A percentile compares a stretch with the other conserved stretches of the same genome.
Evolutionary conservation across 371 early-diverging fungal genomes (phyloP).

Genomic region (Mortierella sp.): DNA sequence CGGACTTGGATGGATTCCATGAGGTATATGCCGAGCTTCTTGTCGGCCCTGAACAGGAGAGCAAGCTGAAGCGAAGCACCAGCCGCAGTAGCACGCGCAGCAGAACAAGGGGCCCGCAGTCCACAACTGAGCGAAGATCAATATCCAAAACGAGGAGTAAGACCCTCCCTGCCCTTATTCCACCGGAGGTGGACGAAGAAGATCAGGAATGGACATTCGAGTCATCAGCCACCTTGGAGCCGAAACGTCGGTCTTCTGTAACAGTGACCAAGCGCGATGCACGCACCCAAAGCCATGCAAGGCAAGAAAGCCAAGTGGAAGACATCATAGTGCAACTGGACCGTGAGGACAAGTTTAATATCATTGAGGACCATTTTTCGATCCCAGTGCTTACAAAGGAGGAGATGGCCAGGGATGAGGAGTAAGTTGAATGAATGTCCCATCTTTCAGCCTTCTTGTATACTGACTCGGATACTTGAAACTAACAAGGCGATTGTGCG

Average conservation of each 20-base stretch:
- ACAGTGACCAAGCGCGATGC: slow-evolving; percentile 19
- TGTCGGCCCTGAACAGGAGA: background rate
- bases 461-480: too few species aligned
- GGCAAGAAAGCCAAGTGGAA: slow-evolving; percentile 30
- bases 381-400: slow-evolving; percentile 58
- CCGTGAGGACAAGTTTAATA: slow-evolving; percentile 51
- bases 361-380: slow-evolving; percentile 75
- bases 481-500: too few species aligned
- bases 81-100: background rate
- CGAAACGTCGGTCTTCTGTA: slow-evolving; percentile 6
- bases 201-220: too few species aligned
- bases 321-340: slow-evolving; percentile 50
- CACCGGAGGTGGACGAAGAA: too few species aligned
- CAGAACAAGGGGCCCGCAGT: background rate
- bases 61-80: background rate
- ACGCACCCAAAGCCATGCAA: background rate
- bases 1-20: slow-evolving; percentile 48
- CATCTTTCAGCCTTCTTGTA: too few species aligned
- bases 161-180: too few species aligned
- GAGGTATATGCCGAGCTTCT: slow-evolving; percentile 46
- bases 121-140: slow-evolving; percentile 2
- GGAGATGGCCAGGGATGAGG: slow-evolving; percentile 44
- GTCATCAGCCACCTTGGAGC: too few species aligned
- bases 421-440: slow-evolving; percentile 12
- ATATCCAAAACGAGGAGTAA: slow-evolving; percentile 16